Conservation (phyloP, 495 filamentous ascomycete species). For the Aspergillus bertholletiae region DNA sequence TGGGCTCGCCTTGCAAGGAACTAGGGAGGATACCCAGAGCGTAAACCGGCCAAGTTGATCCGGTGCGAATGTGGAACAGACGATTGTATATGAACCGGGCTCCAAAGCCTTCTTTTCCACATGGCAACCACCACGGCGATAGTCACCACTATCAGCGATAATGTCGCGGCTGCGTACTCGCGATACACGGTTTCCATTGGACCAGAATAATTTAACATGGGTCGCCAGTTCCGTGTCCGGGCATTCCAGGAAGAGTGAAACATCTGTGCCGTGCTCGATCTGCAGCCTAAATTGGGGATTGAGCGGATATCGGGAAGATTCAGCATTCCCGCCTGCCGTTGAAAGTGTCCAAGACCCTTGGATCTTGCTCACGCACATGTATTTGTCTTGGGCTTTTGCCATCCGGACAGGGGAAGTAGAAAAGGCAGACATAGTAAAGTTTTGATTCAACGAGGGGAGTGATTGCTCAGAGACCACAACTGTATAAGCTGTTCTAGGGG, state of each 20-base stretch:
- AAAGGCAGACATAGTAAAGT: conserved; percentile 82
- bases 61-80: conserved; percentile 83
- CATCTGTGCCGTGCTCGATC: conserved; percentile 49
- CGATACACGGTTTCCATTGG: conserved; percentile 64
- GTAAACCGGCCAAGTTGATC: conserved; percentile 72
- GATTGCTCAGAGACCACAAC: conserved; percentile 76
- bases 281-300: conserved; percentile 83
- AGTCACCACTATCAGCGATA: conserved; percentile 75
- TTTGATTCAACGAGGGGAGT: conserved; percentile 62
- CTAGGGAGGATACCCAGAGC: conserved; percentile 64
- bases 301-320: conserved; percentile 65
- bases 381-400: conserved; percentile 54
- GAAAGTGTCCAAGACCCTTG: conserved; percentile 67
- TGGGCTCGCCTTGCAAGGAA: conserved; percentile 46
- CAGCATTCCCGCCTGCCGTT: conserved; percentile 81
- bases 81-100: conserved; percentile 75
- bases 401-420: conserved; percentile 58
- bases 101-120: conserved; percentile 55
- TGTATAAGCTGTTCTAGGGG: conserved; percentile 61
- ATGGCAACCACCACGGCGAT: conserved; percentile 72
- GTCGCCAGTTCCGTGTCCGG: conserved; percentile 67
- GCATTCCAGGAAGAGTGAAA: conserved; percentile 72
- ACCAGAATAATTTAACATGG: conserved; percentile 81
- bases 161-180: conserved; percentile 71
- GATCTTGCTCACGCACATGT: conserved; percentile 51